Conservation (phyloP, 768 basidiomycete genomes). For the Mycena rosella region DNA sequence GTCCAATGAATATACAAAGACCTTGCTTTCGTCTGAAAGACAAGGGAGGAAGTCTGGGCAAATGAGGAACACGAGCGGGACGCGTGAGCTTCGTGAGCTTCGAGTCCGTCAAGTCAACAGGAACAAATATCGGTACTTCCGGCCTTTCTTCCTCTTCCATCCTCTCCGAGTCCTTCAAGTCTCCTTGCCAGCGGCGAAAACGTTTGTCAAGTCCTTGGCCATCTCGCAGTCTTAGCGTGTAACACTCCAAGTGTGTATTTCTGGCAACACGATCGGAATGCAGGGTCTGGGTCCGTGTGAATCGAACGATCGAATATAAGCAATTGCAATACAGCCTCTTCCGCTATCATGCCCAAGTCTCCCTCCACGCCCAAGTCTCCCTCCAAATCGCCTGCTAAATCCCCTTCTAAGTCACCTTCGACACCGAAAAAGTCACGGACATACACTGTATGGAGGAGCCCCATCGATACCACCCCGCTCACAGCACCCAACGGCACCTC, state of each 20-base stretch:
- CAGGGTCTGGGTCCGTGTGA: conserved; percentile 6
- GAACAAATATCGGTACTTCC: conserved; percentile 7
- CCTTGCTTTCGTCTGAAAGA: conserved; percentile 2
- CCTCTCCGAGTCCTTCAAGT: too few species aligned
- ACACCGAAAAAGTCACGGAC: conserved; percentile 21
- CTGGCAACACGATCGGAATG: too few species aligned
- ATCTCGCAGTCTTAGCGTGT: too few species aligned
- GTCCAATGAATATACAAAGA: conserved; percentile 3
- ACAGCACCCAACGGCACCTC: conserved; percentile 19
- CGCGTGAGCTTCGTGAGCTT: too few species aligned
- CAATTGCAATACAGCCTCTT: not conserved
- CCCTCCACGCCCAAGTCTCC: conserved; percentile 17
- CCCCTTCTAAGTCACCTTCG: conserved; percentile 16
- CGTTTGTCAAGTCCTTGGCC: too few species aligned
- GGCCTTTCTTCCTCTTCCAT: not conserved
- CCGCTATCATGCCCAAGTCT: conserved; percentile 14
- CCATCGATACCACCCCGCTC: conserved; percentile 7
- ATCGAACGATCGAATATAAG: not conserved
- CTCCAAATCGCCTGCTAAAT: not conserved
- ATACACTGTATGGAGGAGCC: conserved; percentile 19
- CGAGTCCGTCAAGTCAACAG: not conserved
- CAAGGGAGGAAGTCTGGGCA: not conserved
- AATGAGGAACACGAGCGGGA: conserved; percentile 20
- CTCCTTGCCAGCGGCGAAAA: too few species aligned
- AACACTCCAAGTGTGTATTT: too few species aligned